phyloP scores from a whole-genome alignment of 208 protist genomes.

The Leishmania amazonensis region DNA sequence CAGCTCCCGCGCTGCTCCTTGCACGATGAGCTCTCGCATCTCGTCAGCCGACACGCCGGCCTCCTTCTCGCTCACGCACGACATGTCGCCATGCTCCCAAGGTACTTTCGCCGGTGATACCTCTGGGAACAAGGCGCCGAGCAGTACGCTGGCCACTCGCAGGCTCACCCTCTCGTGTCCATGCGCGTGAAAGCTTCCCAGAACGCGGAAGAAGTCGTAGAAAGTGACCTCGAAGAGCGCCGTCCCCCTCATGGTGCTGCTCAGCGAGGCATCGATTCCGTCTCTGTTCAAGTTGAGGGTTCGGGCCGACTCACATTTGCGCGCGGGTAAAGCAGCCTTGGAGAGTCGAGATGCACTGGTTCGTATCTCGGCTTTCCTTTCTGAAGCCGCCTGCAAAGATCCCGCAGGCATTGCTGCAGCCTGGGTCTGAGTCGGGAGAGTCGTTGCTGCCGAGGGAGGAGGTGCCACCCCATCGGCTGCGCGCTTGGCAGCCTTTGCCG shows the following conservation, averaged over 20 bases:
- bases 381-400: not conserved
- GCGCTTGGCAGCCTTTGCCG: not conserved
- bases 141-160: conserved; percentile 6
- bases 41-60: conserved; percentile 9
- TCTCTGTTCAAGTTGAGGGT: not conserved
- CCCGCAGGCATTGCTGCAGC: not conserved
- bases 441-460: not conserved
- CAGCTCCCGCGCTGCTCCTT: not conserved
- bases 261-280: conserved; percentile 1
- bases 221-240: conserved; percentile 7
- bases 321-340: not conserved
- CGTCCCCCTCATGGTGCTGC: not conserved
- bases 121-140: conserved; percentile 9
- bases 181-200: conserved; percentile 14
- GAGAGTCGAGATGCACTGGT: not conserved
- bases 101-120: not conserved
- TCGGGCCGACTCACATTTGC: not conserved
- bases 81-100: not conserved
- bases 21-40: conserved; percentile 19
- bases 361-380: not conserved
- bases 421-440: not conserved
- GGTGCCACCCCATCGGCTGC: not conserved
- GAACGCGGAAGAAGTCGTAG: conserved; percentile 32
- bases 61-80: not conserved
- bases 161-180: conserved; percentile 9